Conservation (phyloP, 2,329 filamentous ascomycete species). For the Venturia carpophila region DNA sequence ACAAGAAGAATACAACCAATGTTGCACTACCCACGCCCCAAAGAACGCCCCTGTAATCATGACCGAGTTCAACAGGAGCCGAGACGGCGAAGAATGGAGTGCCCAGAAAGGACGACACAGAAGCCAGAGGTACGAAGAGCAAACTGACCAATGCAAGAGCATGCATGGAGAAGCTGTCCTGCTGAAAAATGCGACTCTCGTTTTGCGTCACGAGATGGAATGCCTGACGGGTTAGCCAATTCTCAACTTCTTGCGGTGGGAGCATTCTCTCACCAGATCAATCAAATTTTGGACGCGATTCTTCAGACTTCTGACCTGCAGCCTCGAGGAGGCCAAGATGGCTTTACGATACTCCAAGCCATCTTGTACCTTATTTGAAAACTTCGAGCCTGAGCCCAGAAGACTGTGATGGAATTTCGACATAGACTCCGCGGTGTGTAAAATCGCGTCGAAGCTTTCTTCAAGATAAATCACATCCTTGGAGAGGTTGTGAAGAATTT, state of each 20-base stretch:
- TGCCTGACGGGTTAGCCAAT: conserved; percentile 19
- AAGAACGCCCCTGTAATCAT: not conserved
- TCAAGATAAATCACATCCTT: conserved; percentile 33
- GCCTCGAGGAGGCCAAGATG: conserved; percentile 25
- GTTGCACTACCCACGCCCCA: conserved; percentile 3
- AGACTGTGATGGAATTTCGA: conserved; percentile 26
- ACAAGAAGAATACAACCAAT: conserved; percentile 3
- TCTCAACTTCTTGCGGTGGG: not conserved
- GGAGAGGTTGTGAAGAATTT: conserved; percentile 32
- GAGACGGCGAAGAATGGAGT: conserved; percentile 25
- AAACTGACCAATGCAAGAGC: conserved; percentile 39
- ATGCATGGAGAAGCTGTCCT: conserved; percentile 39
- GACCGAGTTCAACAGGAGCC: conserved; percentile 20
- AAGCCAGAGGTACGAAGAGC: conserved; percentile 37
- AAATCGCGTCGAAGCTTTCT: conserved; percentile 24
- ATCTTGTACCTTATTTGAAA: not conserved
- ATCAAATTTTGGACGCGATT: conserved; percentile 31
- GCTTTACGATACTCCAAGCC: not conserved
- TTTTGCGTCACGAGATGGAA: conserved; percentile 36
- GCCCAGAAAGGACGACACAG: conserved; percentile 28
- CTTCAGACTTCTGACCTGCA: conserved; percentile 30
- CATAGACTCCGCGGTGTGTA: conserved; percentile 23
- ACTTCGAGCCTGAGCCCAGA: not conserved
- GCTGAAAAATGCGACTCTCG: conserved; percentile 31
- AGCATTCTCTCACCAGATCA: conserved; percentile 25